These are phyloP conservation scores for Barbarea vulgaris DNA, from an alignment of 345 rosid species.

Conservation along the genomic window DNA sequence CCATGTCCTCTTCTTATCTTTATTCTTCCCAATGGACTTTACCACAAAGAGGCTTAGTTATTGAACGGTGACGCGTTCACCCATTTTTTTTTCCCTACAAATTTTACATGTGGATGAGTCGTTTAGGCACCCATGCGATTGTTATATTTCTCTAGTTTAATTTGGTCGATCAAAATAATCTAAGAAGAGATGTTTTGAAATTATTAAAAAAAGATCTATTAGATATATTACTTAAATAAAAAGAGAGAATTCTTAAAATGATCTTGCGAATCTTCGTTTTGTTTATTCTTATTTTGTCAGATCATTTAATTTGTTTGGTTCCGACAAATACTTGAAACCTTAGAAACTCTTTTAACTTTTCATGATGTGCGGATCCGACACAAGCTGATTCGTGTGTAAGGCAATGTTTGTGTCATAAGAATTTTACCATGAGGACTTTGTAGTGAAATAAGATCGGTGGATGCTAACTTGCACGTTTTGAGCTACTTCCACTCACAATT, in stretches of 20 bases:
- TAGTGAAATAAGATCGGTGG: slow-evolving; percentile 19
- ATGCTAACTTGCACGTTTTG: slow-evolving; percentile 30
- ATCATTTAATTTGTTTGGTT: neutral
- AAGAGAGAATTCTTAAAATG: neutral
- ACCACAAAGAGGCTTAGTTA: neutral
- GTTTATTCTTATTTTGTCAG: neutral
- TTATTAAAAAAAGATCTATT: neutral
- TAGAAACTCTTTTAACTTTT: neutral
- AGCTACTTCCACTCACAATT: neutral
- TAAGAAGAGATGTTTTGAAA: neutral
- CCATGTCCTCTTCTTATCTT: neutral
- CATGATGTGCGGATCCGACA: neutral
- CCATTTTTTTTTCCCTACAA: neutral
- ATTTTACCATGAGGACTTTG: neutral
- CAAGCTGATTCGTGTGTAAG: neutral
- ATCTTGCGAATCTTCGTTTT: neutral
- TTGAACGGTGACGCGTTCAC: neutral
- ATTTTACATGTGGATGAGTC: neutral
- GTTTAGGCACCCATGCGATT: slow-evolving; percentile 5
- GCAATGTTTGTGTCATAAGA: slow-evolving; percentile 6
- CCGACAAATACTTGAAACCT: neutral
- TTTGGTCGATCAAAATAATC: neutral
- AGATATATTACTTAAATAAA: neutral
- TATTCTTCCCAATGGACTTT: neutral
- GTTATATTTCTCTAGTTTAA: neutral